Evolutionary conservation across 2,329 filamentous ascomycete genomes (phyloP).

Genomic region (Aureobasidium sp.): DNA sequence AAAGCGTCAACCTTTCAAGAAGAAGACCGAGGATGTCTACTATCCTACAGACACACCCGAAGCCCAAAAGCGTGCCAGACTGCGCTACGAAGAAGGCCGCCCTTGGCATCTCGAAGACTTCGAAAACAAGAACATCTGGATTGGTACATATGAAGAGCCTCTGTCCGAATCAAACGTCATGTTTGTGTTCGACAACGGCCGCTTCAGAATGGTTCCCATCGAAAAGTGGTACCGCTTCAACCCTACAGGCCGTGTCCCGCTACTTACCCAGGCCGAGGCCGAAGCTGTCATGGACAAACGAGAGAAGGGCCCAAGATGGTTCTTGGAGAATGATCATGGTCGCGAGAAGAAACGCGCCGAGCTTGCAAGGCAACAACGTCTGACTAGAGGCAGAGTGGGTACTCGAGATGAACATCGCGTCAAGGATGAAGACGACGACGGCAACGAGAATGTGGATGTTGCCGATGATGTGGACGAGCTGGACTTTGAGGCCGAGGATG

Average conservation of each 20-base stretch:
- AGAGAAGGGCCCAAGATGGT: conserved; percentile 70
- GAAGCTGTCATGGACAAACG: conserved; percentile 79
- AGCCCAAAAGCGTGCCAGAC: conserved; percentile 58
- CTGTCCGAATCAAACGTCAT: conserved; percentile 76
- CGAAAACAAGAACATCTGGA: conserved; percentile 90
- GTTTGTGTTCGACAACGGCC: conserved; percentile 61
- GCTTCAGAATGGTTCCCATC: conserved; percentile 77
- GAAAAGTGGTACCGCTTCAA: conserved; percentile 95
- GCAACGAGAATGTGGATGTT: conserved; percentile 37
- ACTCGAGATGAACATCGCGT: conserved; percentile 23
- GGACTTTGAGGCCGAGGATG: conserved; percentile 59
- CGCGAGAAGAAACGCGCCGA: conserved; percentile 20
- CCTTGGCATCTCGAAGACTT: conserved; percentile 97
- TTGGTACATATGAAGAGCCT: conserved; percentile 82
- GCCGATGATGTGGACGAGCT: conserved; percentile 57
- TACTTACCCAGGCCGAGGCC: conserved; percentile 74
- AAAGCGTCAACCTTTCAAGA: conserved; percentile 58
- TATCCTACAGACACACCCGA: conserved; percentile 69
- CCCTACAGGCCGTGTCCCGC: conserved; percentile 55
- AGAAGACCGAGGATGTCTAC: conserved; percentile 81
- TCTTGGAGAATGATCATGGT: conserved; percentile 53
- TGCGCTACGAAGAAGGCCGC: conserved; percentile 86
- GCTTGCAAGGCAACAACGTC: conserved; percentile 37
- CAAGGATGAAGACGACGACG: conserved; percentile 37
- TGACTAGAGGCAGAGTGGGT: conserved; percentile 48